phyloP scores from a whole-genome alignment of 441 rosid genomes.

The Breynia disticha region DNA sequence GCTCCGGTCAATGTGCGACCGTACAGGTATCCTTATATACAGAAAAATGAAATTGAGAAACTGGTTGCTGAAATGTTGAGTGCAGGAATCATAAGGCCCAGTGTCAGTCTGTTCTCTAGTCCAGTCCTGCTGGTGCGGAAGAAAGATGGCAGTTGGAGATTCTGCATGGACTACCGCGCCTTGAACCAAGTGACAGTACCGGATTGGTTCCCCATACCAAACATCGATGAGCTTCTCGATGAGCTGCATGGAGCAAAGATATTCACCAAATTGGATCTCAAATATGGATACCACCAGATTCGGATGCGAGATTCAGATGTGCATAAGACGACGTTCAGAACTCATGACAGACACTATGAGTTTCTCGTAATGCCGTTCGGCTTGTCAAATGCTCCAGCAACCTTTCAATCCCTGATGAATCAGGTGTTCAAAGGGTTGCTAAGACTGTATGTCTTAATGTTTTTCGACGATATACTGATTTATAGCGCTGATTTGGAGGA shows the following conservation, averaged over 20 bases:
- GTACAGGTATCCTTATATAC: neutral
- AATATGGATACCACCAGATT: neutral
- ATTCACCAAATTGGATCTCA: constrained; percentile 1
- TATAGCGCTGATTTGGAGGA: too few species aligned
- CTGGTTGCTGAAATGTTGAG: neutral
- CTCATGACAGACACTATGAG: too few species aligned
- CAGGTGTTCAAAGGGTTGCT: too few species aligned
- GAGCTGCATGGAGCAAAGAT: neutral
- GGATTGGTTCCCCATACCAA: neutral
- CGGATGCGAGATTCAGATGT: neutral
- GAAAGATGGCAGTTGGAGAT: neutral
- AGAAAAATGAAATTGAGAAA: neutral
- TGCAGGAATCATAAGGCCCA: neutral
- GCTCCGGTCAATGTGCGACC: neutral
- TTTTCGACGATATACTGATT: too few species aligned
- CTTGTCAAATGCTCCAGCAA: neutral
- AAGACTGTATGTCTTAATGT: too few species aligned
- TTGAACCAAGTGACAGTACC: neutral
- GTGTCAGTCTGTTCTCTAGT: neutral
- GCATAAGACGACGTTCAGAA: too few species aligned
- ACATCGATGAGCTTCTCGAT: neutral
- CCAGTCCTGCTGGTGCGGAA: neutral
- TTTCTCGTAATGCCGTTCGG: neutral
- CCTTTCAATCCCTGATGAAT: too few species aligned
- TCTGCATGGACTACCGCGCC: too few species aligned